Percentiles rank a stretch among this genome's conserved stretches.
These are phyloP conservation scores for Russula griseocarnosa DNA, from an alignment of 768 basidiomycete species.

Conservation along the genomic window DNA sequence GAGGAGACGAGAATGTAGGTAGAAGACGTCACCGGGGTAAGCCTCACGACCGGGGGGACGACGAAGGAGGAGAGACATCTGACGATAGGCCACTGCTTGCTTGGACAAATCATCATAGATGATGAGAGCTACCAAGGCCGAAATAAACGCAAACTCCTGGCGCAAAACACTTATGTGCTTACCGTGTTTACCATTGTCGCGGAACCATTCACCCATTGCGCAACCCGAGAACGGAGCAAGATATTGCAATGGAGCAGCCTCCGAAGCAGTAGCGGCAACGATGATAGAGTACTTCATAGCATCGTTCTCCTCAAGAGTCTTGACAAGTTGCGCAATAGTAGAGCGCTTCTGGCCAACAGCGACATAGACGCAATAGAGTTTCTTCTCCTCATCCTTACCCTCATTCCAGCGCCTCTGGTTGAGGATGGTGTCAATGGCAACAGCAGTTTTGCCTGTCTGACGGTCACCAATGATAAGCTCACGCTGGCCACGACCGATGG, in stretches of 20 bases:
- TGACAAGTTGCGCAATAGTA: slow-evolving; percentile 97
- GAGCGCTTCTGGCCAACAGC: slow-evolving; percentile 99
- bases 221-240: slow-evolving; percentile 99
- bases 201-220: slow-evolving; percentile 99
- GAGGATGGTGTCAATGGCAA: slow-evolving; percentile 99
- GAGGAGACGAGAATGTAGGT: slow-evolving; percentile 99
- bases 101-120: slow-evolving; percentile 99
- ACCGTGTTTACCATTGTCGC: slow-evolving; percentile 99
- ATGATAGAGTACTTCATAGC: slow-evolving; percentile 99
- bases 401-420: slow-evolving; percentile 99
- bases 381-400: slow-evolving; percentile 93
- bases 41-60: slow-evolving; percentile 99
- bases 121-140: slow-evolving; percentile 65
- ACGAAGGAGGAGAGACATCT: slow-evolving; percentile 99
- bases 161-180: slow-evolving; percentile 31
- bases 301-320: slow-evolving; percentile 99
- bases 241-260: slow-evolving; percentile 98
- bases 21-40: slow-evolving; percentile 99
- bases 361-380: slow-evolving; percentile 99
- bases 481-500: slow-evolving; percentile 99
- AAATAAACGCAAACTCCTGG: background rate
- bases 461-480: slow-evolving; percentile 99
- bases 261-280: slow-evolving; percentile 98
- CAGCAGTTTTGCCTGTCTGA: slow-evolving; percentile 99
- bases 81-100: slow-evolving; percentile 99